These are phyloP conservation scores for Telfairia occidentalis DNA, from an alignment of 331 rosid genomes.

Conservation along the genomic window DNA sequence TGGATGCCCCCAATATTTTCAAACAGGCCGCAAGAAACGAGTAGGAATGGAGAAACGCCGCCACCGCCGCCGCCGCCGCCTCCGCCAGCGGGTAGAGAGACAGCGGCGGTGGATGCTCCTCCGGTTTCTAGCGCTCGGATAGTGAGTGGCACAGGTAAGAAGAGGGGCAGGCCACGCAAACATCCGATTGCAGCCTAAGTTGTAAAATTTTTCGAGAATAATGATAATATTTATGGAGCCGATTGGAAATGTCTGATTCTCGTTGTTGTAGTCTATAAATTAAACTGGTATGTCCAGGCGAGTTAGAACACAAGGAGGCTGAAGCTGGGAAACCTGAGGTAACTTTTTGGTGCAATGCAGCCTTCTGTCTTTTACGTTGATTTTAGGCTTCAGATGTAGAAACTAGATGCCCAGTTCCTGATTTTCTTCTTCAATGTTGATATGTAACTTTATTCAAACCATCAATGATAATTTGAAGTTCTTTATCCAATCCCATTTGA, in stretches of 20 bases:
- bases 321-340: conserved; percentile 8
- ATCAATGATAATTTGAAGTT: conserved; percentile 8
- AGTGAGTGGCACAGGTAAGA: not conserved
- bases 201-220: not conserved
- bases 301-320: conserved; percentile 1
- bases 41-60: conserved; percentile 7
- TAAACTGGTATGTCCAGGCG: not conserved
- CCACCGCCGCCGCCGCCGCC: not conserved
- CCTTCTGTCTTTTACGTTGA: not conserved
- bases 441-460: conserved; percentile 9
- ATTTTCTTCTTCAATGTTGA: conserved; percentile 8
- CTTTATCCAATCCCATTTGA: not conserved
- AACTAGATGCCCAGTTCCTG: conserved; percentile 11
- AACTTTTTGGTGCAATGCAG: not conserved
- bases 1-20: conserved; percentile 48
- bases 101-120: not conserved
- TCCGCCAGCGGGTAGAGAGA: not conserved
- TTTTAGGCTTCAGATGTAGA: conserved; percentile 10
- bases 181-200: not conserved
- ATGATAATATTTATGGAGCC: conserved; percentile 3
- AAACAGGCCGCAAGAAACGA: conserved; percentile 2
- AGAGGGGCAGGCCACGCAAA: conserved; percentile 17
- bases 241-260: not conserved
- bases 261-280: conserved; percentile 4
- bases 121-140: not conserved